A percentile compares a stretch with the other conserved stretches of the same genome.
These are phyloP conservation scores for Entophlyctis luteolus DNA, from an alignment of 192 early-diverging fungal species.

Conservation along the genomic window DNA sequence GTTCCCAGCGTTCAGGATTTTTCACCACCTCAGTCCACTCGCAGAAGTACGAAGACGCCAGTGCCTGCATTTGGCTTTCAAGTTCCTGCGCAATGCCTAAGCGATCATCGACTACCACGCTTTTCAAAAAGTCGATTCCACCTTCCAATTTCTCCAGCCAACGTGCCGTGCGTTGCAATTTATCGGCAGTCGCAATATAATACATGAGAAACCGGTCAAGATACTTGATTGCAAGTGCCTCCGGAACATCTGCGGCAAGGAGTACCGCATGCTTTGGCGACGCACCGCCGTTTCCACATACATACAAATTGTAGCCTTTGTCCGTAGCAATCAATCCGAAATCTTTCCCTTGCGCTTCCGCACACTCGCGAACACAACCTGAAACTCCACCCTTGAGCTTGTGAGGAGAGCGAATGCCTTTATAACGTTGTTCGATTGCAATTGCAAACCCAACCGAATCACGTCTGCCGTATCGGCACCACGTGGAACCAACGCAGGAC, in stretches of 20 bases:
- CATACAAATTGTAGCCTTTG: constrained; percentile 67
- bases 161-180: constrained; percentile 57
- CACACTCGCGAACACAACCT: constrained; percentile 64
- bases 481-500: constrained; percentile 62
- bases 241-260: constrained; percentile 49
- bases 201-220: constrained; percentile 69
- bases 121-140: constrained; percentile 60
- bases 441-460: constrained; percentile 70
- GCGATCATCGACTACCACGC: constrained; percentile 59
- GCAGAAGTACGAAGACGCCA: constrained; percentile 56
- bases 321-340: constrained; percentile 67
- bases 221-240: constrained; percentile 52
- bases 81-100: constrained; percentile 63
- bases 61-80: constrained; percentile 61
- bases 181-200: constrained; percentile 65
- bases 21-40: constrained; percentile 66
- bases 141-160: constrained; percentile 66
- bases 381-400: constrained; percentile 67
- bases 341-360: constrained; percentile 41
- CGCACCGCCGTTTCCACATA: constrained; percentile 65
- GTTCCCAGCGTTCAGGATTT: constrained; percentile 48
- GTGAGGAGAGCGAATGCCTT: constrained; percentile 64
- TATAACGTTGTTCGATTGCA: constrained; percentile 61
- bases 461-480: constrained; percentile 65
- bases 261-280: constrained; percentile 65